Conservation (phyloP, 1,139 yeast species). For the Magnusiomyces sp. region DNA sequence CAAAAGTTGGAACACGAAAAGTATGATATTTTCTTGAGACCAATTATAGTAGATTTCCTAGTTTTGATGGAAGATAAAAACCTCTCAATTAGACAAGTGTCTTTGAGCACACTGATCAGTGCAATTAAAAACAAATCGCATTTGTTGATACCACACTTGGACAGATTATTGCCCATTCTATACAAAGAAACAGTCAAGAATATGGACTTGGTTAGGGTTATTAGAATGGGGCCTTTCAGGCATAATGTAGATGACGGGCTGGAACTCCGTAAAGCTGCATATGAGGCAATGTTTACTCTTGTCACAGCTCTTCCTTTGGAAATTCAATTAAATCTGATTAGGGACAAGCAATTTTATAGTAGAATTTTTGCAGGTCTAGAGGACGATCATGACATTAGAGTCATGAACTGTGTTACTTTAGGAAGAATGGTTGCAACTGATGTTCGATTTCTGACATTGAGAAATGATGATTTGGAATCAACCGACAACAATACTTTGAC, state of each 20-base stretch:
- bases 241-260: conserved; percentile 75
- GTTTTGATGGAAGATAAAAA: conserved; percentile 29
- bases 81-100: conserved; percentile 39
- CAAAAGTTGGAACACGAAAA: conserved; percentile 21
- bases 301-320: conserved; percentile 25
- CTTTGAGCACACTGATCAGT: conserved; percentile 51
- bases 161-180: conserved; percentile 45
- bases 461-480: background rate
- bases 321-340: conserved; percentile 25
- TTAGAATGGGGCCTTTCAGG: conserved; percentile 84
- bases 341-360: conserved; percentile 27
- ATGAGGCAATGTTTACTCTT: conserved; percentile 60
- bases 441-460: conserved; percentile 14
- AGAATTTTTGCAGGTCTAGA: conserved; percentile 33
- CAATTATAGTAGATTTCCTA: conserved; percentile 34
- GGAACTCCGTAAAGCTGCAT: conserved; percentile 63
- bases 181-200: conserved; percentile 50
- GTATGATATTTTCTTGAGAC: conserved; percentile 26
- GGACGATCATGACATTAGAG: conserved; percentile 40
- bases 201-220: conserved; percentile 50
- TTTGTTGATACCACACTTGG: conserved; percentile 41
- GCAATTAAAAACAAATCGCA: conserved; percentile 53
- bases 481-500: conserved; percentile 2
- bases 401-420: conserved; percentile 36
- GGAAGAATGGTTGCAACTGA: conserved; percentile 30